These are phyloP conservation scores for Amauroascus verrucosus DNA, from an alignment of 2,329 filamentous ascomycete species.

Conservation along the genomic window DNA sequence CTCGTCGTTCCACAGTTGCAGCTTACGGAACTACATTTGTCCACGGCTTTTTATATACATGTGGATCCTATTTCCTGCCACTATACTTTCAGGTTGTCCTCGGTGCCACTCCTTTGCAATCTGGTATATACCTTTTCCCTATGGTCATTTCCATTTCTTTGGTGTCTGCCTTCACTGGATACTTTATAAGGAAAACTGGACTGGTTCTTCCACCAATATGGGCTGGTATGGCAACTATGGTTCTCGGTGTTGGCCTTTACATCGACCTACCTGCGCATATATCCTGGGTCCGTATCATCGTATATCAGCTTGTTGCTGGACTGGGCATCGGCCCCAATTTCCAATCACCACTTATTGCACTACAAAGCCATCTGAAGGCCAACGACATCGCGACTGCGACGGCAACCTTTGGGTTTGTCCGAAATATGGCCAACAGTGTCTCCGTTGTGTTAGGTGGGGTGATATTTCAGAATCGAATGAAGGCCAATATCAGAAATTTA, in stretches of 20 bases:
- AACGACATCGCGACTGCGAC: conserved; percentile 54
- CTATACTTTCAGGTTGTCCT: conserved; percentile 75
- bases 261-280: conserved; percentile 47
- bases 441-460: conserved; percentile 50
- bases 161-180: conserved; percentile 50
- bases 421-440: conserved; percentile 48
- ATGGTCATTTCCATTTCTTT: conserved; percentile 46
- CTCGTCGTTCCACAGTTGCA: conserved; percentile 53
- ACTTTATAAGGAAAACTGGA: conserved; percentile 64
- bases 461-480: conserved; percentile 34
- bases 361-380: conserved; percentile 53
- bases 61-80: conserved; percentile 67
- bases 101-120: conserved; percentile 56
- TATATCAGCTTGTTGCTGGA: conserved; percentile 49
- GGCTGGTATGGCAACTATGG: conserved; percentile 34
- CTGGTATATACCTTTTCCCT: conserved; percentile 66
- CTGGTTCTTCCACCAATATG: conserved; percentile 48
- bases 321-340: conserved; percentile 54
- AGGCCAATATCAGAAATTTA: conserved; percentile 8
- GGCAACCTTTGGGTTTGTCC: conserved; percentile 50
- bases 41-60: conserved; percentile 69
- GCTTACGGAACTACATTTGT: conserved; percentile 57
- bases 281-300: conserved; percentile 41
- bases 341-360: conserved; percentile 51
- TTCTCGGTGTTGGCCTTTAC: conserved; percentile 53